A percentile compares a stretch with the other conserved stretches of the same genome.
Evolutionary conservation across 2,329 filamentous ascomycete species (phyloP).

Genomic region (Penicillium crustosum): DNA sequence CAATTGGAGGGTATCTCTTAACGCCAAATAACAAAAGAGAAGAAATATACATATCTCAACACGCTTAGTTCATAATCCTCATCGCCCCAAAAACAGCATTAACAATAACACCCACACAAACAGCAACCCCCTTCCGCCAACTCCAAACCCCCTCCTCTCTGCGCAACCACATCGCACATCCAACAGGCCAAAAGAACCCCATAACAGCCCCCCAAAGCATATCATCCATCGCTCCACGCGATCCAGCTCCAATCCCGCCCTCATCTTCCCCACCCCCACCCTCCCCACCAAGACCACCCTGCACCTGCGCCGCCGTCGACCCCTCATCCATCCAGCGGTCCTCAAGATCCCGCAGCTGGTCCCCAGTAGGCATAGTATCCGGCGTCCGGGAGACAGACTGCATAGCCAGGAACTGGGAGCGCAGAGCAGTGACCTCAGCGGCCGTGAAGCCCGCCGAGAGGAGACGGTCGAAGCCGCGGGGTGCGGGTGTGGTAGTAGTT

Average conservation of each 20-base stretch:
- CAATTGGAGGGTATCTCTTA: constrained; percentile 25
- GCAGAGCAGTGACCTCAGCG: constrained; percentile 78
- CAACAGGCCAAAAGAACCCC: constrained; percentile 93
- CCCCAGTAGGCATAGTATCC: constrained; percentile 80
- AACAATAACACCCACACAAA: constrained; percentile 78
- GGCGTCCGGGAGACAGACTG: constrained; percentile 80
- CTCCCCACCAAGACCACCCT: constrained; percentile 48
- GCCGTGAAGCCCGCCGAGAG: constrained; percentile 77
- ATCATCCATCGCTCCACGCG: constrained; percentile 68
- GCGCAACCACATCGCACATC: constrained; percentile 79
- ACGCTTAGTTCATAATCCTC: constrained; percentile 50
- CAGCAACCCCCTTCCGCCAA: constrained; percentile 78
- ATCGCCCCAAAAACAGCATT: constrained; percentile 75
- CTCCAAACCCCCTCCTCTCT: constrained; percentile 86
- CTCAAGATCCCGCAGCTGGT: constrained; percentile 74
- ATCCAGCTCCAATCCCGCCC: constrained; percentile 44
- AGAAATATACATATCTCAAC: neutral
- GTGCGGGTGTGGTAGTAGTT: constrained; percentile 48
- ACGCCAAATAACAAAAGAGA: constrained; percentile 6
- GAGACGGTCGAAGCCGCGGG: constrained; percentile 84
- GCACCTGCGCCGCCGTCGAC: constrained; percentile 34
- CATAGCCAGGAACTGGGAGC: constrained; percentile 84
- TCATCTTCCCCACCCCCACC: constrained; percentile 38
- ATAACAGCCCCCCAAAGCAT: constrained; percentile 84
- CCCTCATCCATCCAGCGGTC: constrained; percentile 83